Base-by-base conservation (phyloP, 179 eudicot species). In the Gypsophila paniculata region DNA sequence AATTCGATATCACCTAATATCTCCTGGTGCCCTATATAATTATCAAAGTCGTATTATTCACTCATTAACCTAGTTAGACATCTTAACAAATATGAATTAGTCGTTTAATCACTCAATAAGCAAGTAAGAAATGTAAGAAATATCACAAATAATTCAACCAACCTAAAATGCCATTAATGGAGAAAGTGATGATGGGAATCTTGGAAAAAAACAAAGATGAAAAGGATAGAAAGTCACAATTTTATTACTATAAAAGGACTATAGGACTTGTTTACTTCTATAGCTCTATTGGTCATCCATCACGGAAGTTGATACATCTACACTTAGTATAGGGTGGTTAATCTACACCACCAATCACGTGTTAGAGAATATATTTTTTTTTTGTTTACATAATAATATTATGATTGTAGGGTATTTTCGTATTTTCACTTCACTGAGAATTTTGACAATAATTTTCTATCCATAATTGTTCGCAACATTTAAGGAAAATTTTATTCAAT, bases 171-270 rank as follows among this genome's bases (percentile, higher is more conserved):
- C 53, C 65, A 70, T 72, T 63, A 70, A 70, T 39, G 63, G 70
- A 44, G 75, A 76, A 34, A 55, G 66, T 70, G 52, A 49, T 13
- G 55, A 52, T 39, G 71, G 68, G 71, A 71, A 71, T 65, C 76
- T 72, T 77, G 68, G 22, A 53, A 72, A 65, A 71, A 72, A 42
- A 63, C 63, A 72, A 59, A 36, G 59, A 51, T 22, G 69, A 71
- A 12, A 71, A 58, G 5, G 69, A 72, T 49, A 67, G 76, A 60
- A 23, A 64, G 70, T 6, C 32, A 18, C 14, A 42, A 42, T 18
- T 51, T 49, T 60, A 2, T 68, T 68, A 26, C 58, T n/a, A 74
- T 66, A 52, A 66, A 61, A 34, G 63, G 46, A 34, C 54, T 65
- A 57, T 51, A 52, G 23, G 36, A 19, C 53, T 53, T 61, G 39